A percentile compares a stretch with the other conserved stretches of the same genome.
These are phyloP conservation scores for Taxawa tesnikishii DNA, from an alignment of 2,329 filamentous ascomycete species.

Conservation along the genomic window DNA sequence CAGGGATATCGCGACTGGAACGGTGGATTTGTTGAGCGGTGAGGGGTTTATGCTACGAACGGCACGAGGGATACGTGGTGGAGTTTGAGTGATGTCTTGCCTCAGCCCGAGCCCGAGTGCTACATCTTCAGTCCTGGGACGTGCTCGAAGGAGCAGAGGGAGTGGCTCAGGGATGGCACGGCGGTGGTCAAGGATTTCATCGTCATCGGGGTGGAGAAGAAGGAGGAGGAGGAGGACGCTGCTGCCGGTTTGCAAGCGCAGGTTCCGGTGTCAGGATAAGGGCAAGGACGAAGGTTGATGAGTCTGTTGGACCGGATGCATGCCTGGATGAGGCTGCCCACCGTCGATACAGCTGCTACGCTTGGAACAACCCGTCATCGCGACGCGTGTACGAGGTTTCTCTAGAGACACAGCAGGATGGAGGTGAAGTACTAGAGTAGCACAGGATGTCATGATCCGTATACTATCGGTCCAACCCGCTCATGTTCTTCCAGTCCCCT, in stretches of 20 bases:
- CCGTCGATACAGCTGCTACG: too few species aligned
- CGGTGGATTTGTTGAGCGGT: slow-evolving; percentile 7
- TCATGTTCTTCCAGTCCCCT: too few species aligned
- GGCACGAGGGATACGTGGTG: slow-evolving; percentile 18
- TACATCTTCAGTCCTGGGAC: slow-evolving; percentile 12
- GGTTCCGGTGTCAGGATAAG: neutral
- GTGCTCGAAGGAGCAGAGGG: slow-evolving; percentile 16
- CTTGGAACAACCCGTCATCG: too few species aligned
- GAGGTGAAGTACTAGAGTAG: too few species aligned
- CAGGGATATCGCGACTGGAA: slow-evolving; percentile 22
- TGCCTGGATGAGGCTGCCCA: too few species aligned
- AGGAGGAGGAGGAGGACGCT: neutral
- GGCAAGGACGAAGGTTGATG: too few species aligned
- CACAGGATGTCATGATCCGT: too few species aligned
- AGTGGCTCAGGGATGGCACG: slow-evolving; percentile 15
- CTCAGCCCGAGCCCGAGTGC: slow-evolving; percentile 13
- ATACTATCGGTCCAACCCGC: too few species aligned
- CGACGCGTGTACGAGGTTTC: too few species aligned
- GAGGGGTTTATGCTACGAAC: slow-evolving; percentile 12
- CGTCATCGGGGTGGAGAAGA: slow-evolving; percentile 12
- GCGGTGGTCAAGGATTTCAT: slow-evolving; percentile 19
- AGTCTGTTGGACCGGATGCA: too few species aligned
- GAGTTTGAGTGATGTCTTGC: slow-evolving; percentile 18
- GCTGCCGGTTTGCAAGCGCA: too few species aligned
- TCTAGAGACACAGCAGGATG: too few species aligned